Evolutionary conservation across 2,329 filamentous ascomycete species (phyloP), one percentile per base, ranked within the genome.

Genomic region (Chaetomiaceae sp.): DNA sequence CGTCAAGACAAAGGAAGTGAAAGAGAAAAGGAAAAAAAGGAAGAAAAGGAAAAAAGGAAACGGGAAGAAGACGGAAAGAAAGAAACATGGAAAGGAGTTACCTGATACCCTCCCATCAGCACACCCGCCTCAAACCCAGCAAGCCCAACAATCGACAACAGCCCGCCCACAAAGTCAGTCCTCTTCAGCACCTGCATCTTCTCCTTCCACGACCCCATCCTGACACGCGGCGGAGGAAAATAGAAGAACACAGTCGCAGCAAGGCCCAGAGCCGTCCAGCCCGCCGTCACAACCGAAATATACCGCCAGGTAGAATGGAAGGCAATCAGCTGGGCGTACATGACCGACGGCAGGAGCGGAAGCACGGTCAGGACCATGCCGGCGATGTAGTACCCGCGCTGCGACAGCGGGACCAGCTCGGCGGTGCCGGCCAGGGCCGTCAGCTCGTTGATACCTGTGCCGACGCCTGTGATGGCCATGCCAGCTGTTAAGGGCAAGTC

Each of bases 381-480:
- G 12, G 79, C 79, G 22, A 86, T 78, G 62, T 86, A 87, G 63
- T 77, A 77, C 27, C 82, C 84, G 44, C 85, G 78, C 66, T 86
- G 81, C 17, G 78, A 73, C 19, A 81, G 81, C 1, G 85, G 85
- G 0, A 83, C 85, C 55, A 88, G 75, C 64, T 89, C 85, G 2
- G 83, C 82, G 1, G 84, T 85, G 31, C 78, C 85, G 25, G 85
- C 83, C 8, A 89, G 72, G 4, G 85, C 83, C 6, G 83, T 88
- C 31, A 88, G 71, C 66, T 88, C 84, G 59, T 83, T 84, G 56
- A 88, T 77, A 14, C 85, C 85, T 11, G 84, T 83, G 31, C 84
- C 85, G 6, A 81, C 71, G 1, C 85, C 85, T 9, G 83, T 76
- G 58, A 88, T 74, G 2, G 66, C 65, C 72, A 75, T 75, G 15